Percentiles rank a stretch among this genome's conserved stretches.
Evolutionary conservation across 164 flowering plant species (phyloP).

Genomic region (Vitis labrusca): DNA sequence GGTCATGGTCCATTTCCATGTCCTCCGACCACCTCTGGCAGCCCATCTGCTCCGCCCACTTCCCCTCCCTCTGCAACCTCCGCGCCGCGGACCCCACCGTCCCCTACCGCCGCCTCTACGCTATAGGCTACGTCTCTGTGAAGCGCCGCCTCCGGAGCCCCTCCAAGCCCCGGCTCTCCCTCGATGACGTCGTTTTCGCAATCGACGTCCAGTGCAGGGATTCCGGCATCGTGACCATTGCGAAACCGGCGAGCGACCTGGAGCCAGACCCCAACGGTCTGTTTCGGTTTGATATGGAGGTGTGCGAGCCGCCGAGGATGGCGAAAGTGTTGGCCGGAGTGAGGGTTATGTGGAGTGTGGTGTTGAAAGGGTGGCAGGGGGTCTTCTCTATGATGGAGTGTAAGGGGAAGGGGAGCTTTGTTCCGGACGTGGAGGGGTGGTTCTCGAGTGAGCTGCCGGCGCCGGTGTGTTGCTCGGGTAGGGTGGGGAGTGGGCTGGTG

Average conservation of each 20-base stretch:
- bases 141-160: conserved; percentile 33
- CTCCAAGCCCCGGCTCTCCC: conserved; percentile 35
- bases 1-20: conserved; percentile 46
- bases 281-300: conserved; percentile 43
- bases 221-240: conserved; percentile 1
- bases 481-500: conserved; percentile 34
- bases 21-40: conserved; percentile 62
- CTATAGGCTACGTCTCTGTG: conserved; percentile 34
- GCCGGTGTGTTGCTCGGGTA: conserved; percentile 41
- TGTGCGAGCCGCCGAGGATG: neutral
- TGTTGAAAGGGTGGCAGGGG: conserved; percentile 45
- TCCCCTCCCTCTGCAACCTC: conserved; percentile 48
- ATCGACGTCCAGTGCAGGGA: conserved; percentile 20
- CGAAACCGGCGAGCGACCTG: conserved; percentile 20
- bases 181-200: conserved; percentile 35
- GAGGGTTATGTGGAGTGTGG: conserved; percentile 54
- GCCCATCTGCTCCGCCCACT: conserved; percentile 41
- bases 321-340: conserved; percentile 15
- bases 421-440: conserved; percentile 43
- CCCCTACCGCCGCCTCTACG: conserved; percentile 40
- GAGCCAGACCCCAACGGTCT: conserved; percentile 19
- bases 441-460: conserved; percentile 62
- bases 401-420: conserved; percentile 33
- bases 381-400: conserved; percentile 54
- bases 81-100: conserved; percentile 20